Evolutionary conservation across 208 protist species (phyloP), one percentile per base, ranked within the genome.

Genomic region (Phytomonas sp.): DNA sequence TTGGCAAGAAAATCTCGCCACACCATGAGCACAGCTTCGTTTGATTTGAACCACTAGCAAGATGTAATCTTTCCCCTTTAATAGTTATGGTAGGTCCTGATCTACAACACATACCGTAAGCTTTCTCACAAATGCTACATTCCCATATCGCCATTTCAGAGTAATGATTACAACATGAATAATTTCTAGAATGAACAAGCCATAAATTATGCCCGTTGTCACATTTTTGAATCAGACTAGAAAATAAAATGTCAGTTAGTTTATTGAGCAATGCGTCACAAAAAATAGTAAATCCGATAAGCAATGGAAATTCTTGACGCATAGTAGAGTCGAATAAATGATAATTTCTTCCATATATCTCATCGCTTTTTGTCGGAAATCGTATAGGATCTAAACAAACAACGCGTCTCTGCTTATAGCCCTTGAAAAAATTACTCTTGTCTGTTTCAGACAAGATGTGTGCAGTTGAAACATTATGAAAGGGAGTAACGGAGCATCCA

Each of bases 21-120:
- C 83, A 91, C 30, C 62, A 32, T 33, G 23, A 71, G 61, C 73
- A 81, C 17, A 70, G 72, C 8, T 62, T 72, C 2, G 36, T 43
- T 9, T 61, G 66, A 9, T 30, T 43, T 28, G 34, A 40, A 30
- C n/a, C 17, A 0, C 9, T 17, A 23, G 62, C 69, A 40, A 59
- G 62, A 0, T 73, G n/a, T 32, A 62, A 37, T 23, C 74, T 61
- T 20, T 68, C 63, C 60, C 76, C 66, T 31, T 80, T 85, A n/a
- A 74, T 63, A 29, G 60, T 51, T 4, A 69, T 40, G 20, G 77
- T 68, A 11, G 89, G 89, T 51, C 80, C 71, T 46, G 69, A 80
- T 69, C 74, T 78, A 40, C 90, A 95, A 70, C 85, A 92, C 51
- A 61, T 75, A 7, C 90, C 87, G 65, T 92, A 95, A 61, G 88